phyloP scores from a whole-genome alignment of 768 basidiomycete species.

The Psilocybe cubensis region DNA sequence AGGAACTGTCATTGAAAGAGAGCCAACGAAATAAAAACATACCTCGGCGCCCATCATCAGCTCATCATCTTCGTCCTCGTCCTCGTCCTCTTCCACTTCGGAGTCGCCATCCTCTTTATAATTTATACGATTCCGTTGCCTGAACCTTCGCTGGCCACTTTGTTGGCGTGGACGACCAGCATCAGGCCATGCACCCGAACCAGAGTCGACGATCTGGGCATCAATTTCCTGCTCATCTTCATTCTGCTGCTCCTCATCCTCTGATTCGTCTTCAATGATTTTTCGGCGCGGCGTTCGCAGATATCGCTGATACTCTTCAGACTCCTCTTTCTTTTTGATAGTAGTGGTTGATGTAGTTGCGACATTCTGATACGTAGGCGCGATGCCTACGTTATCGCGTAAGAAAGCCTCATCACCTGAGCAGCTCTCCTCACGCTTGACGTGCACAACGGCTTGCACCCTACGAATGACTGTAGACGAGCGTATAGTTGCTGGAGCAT shows the following conservation, averaged over 20 bases:
- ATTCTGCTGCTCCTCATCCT: constrained; percentile 16
- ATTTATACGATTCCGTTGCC: constrained; percentile 21
- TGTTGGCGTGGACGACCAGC: background rate
- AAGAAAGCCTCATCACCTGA: constrained; percentile 31
- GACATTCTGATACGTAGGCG: background rate
- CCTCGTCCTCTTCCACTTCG: constrained; percentile 34
- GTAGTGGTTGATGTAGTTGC: background rate
- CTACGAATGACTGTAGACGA: constrained; percentile 55
- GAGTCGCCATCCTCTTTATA: constrained; percentile 31
- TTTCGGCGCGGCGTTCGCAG: constrained; percentile 12
- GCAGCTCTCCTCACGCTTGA: constrained; percentile 63
- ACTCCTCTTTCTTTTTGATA: constrained; percentile 17
- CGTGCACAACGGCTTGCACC: constrained; percentile 65
- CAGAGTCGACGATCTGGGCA: constrained; percentile 22
- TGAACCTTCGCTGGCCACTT: constrained; percentile 9
- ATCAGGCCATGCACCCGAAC: background rate
- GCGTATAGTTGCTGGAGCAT: constrained; percentile 6
- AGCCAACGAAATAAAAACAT: too few species aligned
- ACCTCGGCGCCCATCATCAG: constrained; percentile 67
- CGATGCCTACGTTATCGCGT: background rate
- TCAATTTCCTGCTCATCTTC: constrained; percentile 20
- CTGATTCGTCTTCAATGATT: constrained; percentile 16
- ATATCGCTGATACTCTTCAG: constrained; percentile 10
- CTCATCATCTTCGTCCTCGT: constrained; percentile 59
- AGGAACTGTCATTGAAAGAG: too few species aligned